Percentiles rank a stretch among this genome's conserved stretches.
phyloP scores from a whole-genome alignment of 768 basidiomycete species.

The Sistotremastrum suecicum region DNA sequence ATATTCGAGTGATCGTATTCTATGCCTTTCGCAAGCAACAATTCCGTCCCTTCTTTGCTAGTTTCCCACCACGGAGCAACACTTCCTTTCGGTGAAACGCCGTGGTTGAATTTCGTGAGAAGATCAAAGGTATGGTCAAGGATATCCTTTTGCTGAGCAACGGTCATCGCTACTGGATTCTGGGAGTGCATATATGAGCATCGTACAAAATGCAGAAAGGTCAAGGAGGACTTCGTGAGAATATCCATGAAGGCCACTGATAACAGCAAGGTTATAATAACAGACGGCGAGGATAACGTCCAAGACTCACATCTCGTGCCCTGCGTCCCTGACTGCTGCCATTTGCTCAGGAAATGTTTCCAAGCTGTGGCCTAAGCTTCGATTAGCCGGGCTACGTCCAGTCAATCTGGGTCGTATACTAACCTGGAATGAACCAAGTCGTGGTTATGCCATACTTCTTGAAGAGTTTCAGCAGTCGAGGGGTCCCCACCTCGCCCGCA shows the following conservation, averaged over 20 bases:
- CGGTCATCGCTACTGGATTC: slow-evolving; percentile 46
- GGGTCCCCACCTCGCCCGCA: slow-evolving; percentile 61
- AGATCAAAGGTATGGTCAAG: slow-evolving; percentile 49
- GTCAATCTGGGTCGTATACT: background rate
- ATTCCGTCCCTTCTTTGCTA: slow-evolving; percentile 46
- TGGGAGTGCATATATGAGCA: slow-evolving; percentile 10
- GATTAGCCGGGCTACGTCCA: background rate
- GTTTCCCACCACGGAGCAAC: slow-evolving; percentile 78
- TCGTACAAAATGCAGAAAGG: background rate
- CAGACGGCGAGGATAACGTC: slow-evolving; percentile 6
- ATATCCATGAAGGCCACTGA: slow-evolving; percentile 53
- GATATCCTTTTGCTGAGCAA: slow-evolving; percentile 59
- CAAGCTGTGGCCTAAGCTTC: slow-evolving; percentile 41
- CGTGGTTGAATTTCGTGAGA: slow-evolving; percentile 52
- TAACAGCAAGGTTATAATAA: background rate
- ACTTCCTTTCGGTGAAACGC: slow-evolving; percentile 42
- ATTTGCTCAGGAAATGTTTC: slow-evolving; percentile 64
- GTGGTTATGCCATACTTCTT: slow-evolving; percentile 52
- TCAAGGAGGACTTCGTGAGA: slow-evolving; percentile 41
- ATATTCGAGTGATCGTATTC: slow-evolving; percentile 58
- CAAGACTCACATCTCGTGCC: slow-evolving; percentile 45
- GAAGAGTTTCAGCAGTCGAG: slow-evolving; percentile 57
- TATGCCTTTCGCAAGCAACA: slow-evolving; percentile 59
- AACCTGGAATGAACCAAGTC: slow-evolving; percentile 68
- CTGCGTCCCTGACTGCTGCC: slow-evolving; percentile 54